A percentile compares a stretch with the other conserved stretches of the same genome.
Evolutionary conservation across 148 eudicot species (phyloP).

Genomic region (Heliosperma pusillum): DNA sequence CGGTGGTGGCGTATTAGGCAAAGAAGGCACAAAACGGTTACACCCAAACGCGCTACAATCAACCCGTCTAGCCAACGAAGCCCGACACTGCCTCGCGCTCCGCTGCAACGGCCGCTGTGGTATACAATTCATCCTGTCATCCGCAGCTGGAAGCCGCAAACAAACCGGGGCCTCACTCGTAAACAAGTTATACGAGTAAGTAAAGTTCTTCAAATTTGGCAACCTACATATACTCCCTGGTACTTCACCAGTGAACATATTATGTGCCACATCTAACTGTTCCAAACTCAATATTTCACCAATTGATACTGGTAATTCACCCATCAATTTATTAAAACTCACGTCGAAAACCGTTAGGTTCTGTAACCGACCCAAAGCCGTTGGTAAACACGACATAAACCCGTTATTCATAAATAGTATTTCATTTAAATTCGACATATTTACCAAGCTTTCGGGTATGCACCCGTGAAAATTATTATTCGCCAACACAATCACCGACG

Average conservation of each 20-base stretch:
- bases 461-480: constrained; percentile 77
- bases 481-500: constrained; percentile 75
- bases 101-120: constrained; percentile 54
- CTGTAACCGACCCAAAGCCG: constrained; percentile 54
- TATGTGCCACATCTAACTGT: constrained; percentile 80
- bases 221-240: constrained; percentile 69
- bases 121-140: constrained; percentile 67
- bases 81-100: constrained; percentile 45
- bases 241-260: constrained; percentile 55
- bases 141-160: constrained; percentile 41
- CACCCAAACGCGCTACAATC: constrained; percentile 3
- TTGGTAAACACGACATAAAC: constrained; percentile 66
- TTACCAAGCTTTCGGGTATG: constrained; percentile 74
- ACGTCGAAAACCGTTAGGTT: constrained; percentile 82
- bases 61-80: constrained; percentile 22
- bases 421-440: constrained; percentile 76
- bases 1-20: background rate
- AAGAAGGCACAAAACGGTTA: background rate
- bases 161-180: constrained; percentile 70
- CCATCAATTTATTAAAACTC: constrained; percentile 63
- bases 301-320: constrained; percentile 60
- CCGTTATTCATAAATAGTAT: constrained; percentile 68
- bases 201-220: constrained; percentile 69
- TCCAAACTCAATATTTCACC: constrained; percentile 59
- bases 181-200: constrained; percentile 75